Evolutionary conservation across 2,329 filamentous ascomycete species (phyloP), one percentile per base, ranked within the genome.

Genomic region (Xylariaceae sp.): DNA sequence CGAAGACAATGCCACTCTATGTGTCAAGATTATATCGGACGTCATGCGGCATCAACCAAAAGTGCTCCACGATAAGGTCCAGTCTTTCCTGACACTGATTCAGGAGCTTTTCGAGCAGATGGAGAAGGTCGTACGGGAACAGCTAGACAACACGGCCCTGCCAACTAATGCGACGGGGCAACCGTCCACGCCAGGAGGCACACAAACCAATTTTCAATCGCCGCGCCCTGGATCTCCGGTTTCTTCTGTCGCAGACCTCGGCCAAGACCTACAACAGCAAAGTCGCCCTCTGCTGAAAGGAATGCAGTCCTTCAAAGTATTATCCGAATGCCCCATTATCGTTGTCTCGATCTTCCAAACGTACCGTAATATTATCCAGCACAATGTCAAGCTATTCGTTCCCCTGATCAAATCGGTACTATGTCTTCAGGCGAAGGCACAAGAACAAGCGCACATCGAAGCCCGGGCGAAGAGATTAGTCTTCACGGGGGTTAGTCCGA

Each of bases 251-350:
- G 80, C 86, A 19, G 94, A 97, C 59, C 80, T 96, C 49, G 89
- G 85, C 4, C 81, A 85, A 11, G 91, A 96, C 64, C 76, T 78
- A n/a, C 87, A 90, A 65, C 89, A 92, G 67, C 87, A 91, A 64
- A 89, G 74, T 53, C 85, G 91, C 55, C 87, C 89, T 47, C 73
- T 99, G 35, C 76, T 91, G 52, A 95, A 90, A 72, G 94, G 94
- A 32, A 96, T 96, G 89, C 90, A 96, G 69, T 99, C 94, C 1
- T 99, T 99, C 80, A 99, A 97, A 71, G 92, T 99, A 29, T 81
- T 99, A 3, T 91, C 92, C 1, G 94, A 99, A 71, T 99, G 94
- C 64, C 94, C 94, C 0, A 99, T 99, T 50, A 97, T 99, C 41
- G 94, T 99, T 3, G 94, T 99, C 1, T 97, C 92, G 3, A 89